phyloP scores from a whole-genome alignment of 2,329 filamentous ascomycete species.

The Aspergillus pseudonomiae region DNA sequence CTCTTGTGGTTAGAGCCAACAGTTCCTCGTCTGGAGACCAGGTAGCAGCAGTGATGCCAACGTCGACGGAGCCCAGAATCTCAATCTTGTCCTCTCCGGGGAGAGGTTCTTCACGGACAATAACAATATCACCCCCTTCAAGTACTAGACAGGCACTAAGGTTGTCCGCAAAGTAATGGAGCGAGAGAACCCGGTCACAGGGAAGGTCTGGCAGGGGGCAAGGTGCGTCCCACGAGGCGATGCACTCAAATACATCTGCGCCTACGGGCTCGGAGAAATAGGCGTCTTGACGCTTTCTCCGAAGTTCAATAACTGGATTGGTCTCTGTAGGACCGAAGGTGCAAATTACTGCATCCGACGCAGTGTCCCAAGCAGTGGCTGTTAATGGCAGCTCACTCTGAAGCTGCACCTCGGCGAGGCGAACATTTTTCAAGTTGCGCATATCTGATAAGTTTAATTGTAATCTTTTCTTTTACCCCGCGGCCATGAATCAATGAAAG shows the following conservation, averaged over 20 bases:
- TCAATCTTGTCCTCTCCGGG: slow-evolving; percentile 79
- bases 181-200: slow-evolving; percentile 73
- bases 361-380: slow-evolving; percentile 82
- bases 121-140: slow-evolving; percentile 85
- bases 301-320: slow-evolving; percentile 74
- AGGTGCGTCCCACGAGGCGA: slow-evolving; percentile 88
- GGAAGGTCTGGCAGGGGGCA: slow-evolving; percentile 75
- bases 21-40: slow-evolving; percentile 98
- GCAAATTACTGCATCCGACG: slow-evolving; percentile 76
- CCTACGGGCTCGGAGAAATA: slow-evolving; percentile 45
- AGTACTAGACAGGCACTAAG: slow-evolving; percentile 79
- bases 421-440: slow-evolving; percentile 84
- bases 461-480: slow-evolving; percentile 36
- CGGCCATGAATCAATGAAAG: slow-evolving; percentile 35
- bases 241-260: slow-evolving; percentile 47
- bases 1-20: slow-evolving; percentile 78
- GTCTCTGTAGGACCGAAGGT: slow-evolving; percentile 77
- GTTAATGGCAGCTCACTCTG: slow-evolving; percentile 66
- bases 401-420: slow-evolving; percentile 66
- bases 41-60: slow-evolving; percentile 81
- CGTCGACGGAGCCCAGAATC: slow-evolving; percentile 92
- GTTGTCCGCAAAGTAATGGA: slow-evolving; percentile 85
- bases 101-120: slow-evolving; percentile 73
- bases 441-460: slow-evolving; percentile 53
- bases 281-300: slow-evolving; percentile 48